These are phyloP conservation scores for Phellinidium pouzarii DNA, from an alignment of 1,284 basidiomycete species.

Conservation along the genomic window DNA sequence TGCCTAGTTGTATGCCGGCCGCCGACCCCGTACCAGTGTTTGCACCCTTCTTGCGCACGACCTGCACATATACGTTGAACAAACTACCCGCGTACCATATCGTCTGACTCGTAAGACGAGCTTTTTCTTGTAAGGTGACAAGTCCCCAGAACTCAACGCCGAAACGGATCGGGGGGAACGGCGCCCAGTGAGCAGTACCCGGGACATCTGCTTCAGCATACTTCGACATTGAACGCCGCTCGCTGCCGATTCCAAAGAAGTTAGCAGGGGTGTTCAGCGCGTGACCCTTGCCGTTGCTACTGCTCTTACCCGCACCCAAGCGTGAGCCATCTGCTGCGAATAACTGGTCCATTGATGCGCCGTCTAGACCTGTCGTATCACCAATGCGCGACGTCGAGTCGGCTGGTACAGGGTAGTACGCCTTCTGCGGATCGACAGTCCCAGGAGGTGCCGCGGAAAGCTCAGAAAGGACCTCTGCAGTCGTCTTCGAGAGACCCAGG, in stretches of 20 bases:
- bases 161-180: slow-evolving; percentile 74
- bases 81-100: slow-evolving; percentile 76
- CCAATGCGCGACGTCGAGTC: slow-evolving; percentile 81
- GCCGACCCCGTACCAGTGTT: too few species aligned
- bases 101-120: slow-evolving; percentile 71
- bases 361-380: slow-evolving; percentile 53
- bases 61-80: slow-evolving; percentile 85
- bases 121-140: slow-evolving; percentile 69
- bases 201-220: slow-evolving; percentile 37
- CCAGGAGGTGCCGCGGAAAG: not conserved
- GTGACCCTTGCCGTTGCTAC: slow-evolving; percentile 20
- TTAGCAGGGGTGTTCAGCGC: slow-evolving; percentile 28
- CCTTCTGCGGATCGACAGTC: slow-evolving; percentile 21
- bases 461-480: slow-evolving; percentile 38
- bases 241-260: slow-evolving; percentile 58
- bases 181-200: slow-evolving; percentile 47
- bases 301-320: not conserved
- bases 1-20: slow-evolving; percentile 61
- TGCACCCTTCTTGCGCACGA: slow-evolving; percentile 48
- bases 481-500: slow-evolving; percentile 48
- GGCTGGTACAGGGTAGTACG: slow-evolving; percentile 57
- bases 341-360: slow-evolving; percentile 47
- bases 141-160: slow-evolving; percentile 90
- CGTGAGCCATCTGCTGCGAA: slow-evolving; percentile 27
- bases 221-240: slow-evolving; percentile 20